phyloP scores from a whole-genome alignment of 75 land plant genomes.

The Chamaecyparis obtusa region DNA sequence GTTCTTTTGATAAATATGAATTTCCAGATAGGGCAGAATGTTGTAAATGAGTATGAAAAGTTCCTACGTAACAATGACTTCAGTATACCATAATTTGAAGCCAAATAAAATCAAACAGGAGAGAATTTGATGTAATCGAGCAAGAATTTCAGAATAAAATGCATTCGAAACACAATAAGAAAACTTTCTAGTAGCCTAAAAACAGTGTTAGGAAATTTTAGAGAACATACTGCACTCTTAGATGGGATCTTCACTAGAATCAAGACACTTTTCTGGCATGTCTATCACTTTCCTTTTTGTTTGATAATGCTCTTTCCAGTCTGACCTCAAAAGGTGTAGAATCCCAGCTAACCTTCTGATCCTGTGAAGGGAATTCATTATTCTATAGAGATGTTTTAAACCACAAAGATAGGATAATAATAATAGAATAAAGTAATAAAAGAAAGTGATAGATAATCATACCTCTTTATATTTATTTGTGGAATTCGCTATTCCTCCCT shows the following conservation, averaged over 20 bases:
- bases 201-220: neutral
- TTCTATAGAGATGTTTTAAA: neutral
- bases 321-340: slow-evolving; percentile 81
- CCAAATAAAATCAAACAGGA: neutral
- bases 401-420: neutral
- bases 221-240: neutral
- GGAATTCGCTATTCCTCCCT: slow-evolving; percentile 42
- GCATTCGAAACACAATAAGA: neutral
- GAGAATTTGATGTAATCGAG: neutral
- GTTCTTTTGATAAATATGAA: neutral
- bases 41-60: neutral
- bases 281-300: neutral
- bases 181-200: neutral
- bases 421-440: slow-evolving; percentile 1
- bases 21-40: neutral
- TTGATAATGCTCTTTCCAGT: slow-evolving; percentile 63
- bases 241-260: slow-evolving; percentile 2
- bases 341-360: slow-evolving; percentile 76
- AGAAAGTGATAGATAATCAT: neutral
- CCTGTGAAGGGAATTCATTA: slow-evolving; percentile 48
- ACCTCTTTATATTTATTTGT: slow-evolving; percentile 64
- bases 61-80: neutral
- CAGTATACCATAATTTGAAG: neutral
- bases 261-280: slow-evolving; percentile 5
- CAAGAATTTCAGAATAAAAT: neutral